Conservation (phyloP, 2,329 filamentous ascomycete species). For the Grosmannia serpens region DNA sequence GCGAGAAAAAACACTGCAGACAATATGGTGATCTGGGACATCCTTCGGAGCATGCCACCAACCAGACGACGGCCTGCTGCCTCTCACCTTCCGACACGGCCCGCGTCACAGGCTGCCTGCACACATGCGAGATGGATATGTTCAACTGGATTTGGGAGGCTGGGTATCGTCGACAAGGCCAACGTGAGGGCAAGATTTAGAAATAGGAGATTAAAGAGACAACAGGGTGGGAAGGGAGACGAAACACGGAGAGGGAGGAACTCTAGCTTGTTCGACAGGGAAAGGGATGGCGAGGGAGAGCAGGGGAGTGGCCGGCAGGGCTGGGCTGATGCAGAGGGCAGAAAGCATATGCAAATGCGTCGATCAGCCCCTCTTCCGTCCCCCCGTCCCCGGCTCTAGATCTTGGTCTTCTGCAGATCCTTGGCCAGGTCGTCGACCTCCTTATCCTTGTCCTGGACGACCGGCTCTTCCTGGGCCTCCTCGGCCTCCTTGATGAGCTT, state of each 20-base stretch:
- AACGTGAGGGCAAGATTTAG: neutral
- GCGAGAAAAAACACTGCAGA: neutral
- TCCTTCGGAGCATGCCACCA: neutral
- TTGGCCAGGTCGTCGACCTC: slow-evolving; percentile 74
- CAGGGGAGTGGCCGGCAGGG: too few species aligned
- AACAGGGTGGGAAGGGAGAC: neutral
- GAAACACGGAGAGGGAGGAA: neutral
- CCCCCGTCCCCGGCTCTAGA: slow-evolving; percentile 21
- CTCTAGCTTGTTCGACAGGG: too few species aligned
- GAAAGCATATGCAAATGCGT: too few species aligned
- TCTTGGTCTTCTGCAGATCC: slow-evolving; percentile 58
- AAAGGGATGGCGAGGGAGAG: neutral
- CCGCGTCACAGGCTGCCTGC: neutral
- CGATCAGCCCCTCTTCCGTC: too few species aligned
- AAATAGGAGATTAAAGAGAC: neutral
- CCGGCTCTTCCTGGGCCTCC: slow-evolving; percentile 61
- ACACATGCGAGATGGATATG: neutral
- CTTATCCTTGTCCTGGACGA: slow-evolving; percentile 58
- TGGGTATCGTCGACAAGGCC: neutral
- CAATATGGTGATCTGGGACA: neutral
- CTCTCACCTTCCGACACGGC: neutral
- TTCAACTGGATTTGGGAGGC: neutral
- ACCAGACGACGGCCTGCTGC: neutral
- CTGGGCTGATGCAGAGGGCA: too few species aligned
- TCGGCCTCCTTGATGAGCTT: slow-evolving; percentile 59